Conservation (phyloP, 148 eudicot genomes). For the Fagopyrum esculentum region DNA sequence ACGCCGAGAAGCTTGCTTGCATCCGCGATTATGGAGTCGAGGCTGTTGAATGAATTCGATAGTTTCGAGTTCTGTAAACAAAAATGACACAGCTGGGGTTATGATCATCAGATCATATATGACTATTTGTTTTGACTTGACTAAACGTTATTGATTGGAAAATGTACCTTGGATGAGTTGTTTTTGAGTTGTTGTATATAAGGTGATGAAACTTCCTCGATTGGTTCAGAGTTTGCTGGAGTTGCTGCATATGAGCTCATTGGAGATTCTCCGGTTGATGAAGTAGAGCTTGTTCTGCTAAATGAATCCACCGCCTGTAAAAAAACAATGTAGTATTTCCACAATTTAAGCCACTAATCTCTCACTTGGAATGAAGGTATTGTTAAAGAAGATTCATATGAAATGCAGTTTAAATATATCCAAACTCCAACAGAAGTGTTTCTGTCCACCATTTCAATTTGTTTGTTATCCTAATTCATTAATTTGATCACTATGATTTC, state of each 20-base stretch:
- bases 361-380: background rate
- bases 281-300: slow-evolving; percentile 8
- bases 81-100: background rate
- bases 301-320: background rate
- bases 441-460: no score
- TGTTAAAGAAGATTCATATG: no score
- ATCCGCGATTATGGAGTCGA: slow-evolving; percentile 29
- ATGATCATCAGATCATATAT: slow-evolving; percentile 11
- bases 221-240: background rate
- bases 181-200: slow-evolving; percentile 1
- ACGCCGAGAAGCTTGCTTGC: slow-evolving; percentile 24
- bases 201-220: background rate
- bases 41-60: slow-evolving; percentile 26
- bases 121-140: background rate
- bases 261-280: background rate
- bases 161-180: slow-evolving; percentile 1
- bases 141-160: background rate
- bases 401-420: no score
- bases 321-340: background rate
- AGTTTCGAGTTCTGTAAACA: background rate
- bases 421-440: no score
- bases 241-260: background rate
- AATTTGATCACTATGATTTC: no score
- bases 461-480: no score
- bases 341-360: background rate